A percentile compares a stretch with the other conserved stretches of the same genome.
phyloP scores from a whole-genome alignment of 2,329 filamentous ascomycete genomes.

The Gyromitra esculenta region DNA sequence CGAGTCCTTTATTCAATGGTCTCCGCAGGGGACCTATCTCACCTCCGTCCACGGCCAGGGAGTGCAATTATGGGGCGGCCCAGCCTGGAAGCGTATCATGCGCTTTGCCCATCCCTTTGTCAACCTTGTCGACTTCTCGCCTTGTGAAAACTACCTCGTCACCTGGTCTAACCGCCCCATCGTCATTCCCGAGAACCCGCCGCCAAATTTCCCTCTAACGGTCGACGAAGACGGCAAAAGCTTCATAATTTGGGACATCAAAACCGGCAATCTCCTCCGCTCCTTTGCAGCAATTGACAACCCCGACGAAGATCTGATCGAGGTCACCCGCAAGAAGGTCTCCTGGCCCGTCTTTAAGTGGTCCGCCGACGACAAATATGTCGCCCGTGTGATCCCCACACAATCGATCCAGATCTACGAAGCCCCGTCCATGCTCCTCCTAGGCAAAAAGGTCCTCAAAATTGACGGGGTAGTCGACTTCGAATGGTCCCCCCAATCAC shows the following conservation, averaged over 20 bases:
- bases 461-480: conserved; percentile 97
- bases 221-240: conserved; percentile 98
- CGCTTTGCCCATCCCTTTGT: conserved; percentile 95
- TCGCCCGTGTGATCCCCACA: conserved; percentile 87
- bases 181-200: conserved; percentile 87
- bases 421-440: conserved; percentile 84
- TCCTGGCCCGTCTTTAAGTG: conserved; percentile 99
- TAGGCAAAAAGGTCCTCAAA: conserved; percentile 93
- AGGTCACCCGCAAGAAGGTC: conserved; percentile 82
- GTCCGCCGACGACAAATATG: conserved; percentile 97
- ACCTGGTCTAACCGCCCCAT: conserved; percentile 98
- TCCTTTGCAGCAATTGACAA: conserved; percentile 90
- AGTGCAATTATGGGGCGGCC: conserved; percentile 95
- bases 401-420: conserved; percentile 93
- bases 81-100: conserved; percentile 87
- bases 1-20: conserved; percentile 98
- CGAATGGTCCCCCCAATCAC: conserved; percentile 93
- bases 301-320: conserved; percentile 69
- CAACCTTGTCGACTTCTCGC: conserved; percentile 96
- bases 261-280: conserved; percentile 85
- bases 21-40: conserved; percentile 89
- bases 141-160: conserved; percentile 88
- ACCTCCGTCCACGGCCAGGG: conserved; percentile 95
- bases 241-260: conserved; percentile 98
- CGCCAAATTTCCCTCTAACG: conserved; percentile 70